phyloP scores from a whole-genome alignment of 108 stramenopile species.

The Fragilariopsis cylindrus region DNA sequence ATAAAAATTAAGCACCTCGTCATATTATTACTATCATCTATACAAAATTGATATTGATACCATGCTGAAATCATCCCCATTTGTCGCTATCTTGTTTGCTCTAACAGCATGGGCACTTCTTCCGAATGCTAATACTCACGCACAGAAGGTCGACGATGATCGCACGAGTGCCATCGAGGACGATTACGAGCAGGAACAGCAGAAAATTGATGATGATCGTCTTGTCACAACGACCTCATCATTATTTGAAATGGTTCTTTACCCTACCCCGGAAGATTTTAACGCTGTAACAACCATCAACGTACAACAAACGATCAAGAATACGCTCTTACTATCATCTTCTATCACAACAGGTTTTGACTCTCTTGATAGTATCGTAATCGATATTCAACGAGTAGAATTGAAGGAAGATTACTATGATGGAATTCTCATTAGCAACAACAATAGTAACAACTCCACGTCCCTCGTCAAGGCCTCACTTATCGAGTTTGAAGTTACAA shows the following conservation, averaged over 20 bases:
- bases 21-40: no score
- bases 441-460: background rate
- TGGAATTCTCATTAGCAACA: background rate
- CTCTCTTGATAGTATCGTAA: conserved; percentile 17
- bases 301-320: conserved; percentile 14
- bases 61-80: no score
- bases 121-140: background rate
- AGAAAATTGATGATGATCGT: background rate
- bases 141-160: background rate
- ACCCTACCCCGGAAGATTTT: conserved; percentile 18
- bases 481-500: conserved; percentile 23
- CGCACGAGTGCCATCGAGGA: no score
- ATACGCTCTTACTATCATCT: conserved; percentile 14
- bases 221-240: conserved; percentile 18
- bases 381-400: conserved; percentile 15
- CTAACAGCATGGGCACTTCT: no score
- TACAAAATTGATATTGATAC: no score
- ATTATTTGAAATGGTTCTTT: conserved; percentile 21
- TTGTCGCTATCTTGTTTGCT: no score
- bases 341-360: conserved; percentile 19
- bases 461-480: conserved; percentile 6
- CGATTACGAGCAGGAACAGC: background rate
- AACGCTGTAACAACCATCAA: conserved; percentile 15
- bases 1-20: no score
- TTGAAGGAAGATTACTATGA: conserved; percentile 2